A percentile compares a stretch with the other conserved stretches of the same genome.
Evolutionary conservation across 2,329 filamentous ascomycete species (phyloP).

Genomic region (Dryadomyces quercivorus): DNA sequence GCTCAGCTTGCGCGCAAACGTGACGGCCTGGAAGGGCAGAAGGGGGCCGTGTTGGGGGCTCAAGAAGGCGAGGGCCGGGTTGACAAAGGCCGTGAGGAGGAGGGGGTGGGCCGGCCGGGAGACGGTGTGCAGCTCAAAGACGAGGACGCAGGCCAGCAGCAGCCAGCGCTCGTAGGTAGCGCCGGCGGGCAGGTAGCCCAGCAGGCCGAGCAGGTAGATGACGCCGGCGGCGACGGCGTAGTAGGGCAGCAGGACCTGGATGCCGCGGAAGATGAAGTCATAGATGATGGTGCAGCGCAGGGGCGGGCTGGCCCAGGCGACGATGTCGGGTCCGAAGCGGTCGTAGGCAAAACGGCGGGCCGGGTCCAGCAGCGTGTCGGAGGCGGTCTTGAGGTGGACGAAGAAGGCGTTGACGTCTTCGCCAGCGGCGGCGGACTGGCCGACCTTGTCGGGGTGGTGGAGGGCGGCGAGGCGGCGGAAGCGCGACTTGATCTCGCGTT

Average conservation of each 20-base stretch:
- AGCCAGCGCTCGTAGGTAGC: conserved; percentile 57
- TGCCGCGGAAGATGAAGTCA: conserved; percentile 60
- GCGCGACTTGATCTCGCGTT: conserved; percentile 67
- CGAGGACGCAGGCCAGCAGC: conserved; percentile 36
- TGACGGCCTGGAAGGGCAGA: conserved; percentile 75
- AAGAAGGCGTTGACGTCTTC: conserved; percentile 41
- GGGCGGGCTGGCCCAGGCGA: conserved; percentile 39
- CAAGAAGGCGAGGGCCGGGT: conserved; percentile 23
- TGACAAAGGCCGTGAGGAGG: conserved; percentile 20
- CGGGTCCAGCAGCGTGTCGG: conserved; percentile 70
- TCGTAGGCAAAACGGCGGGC: conserved; percentile 79
- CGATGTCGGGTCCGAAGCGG: conserved; percentile 65
- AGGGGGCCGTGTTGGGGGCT: conserved; percentile 41
- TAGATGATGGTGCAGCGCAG: conserved; percentile 49
- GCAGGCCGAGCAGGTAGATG: conserved; percentile 48
- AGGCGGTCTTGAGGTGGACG: conserved; percentile 69
- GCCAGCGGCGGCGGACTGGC: conserved; percentile 16
- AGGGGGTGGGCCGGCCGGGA: conserved; percentile 40
- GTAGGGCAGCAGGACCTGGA: conserved; percentile 40
- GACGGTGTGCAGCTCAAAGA: conserved; percentile 44
- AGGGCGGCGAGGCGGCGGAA: conserved; percentile 65
- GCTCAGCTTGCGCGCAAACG: conserved; percentile 61
- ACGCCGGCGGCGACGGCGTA: conserved; percentile 44
- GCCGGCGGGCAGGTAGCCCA: conserved; percentile 59
- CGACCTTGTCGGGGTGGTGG: conserved; percentile 77